Conservation (phyloP, 805 yeast genomes). For the Torulaspora delbrueckii region DNA sequence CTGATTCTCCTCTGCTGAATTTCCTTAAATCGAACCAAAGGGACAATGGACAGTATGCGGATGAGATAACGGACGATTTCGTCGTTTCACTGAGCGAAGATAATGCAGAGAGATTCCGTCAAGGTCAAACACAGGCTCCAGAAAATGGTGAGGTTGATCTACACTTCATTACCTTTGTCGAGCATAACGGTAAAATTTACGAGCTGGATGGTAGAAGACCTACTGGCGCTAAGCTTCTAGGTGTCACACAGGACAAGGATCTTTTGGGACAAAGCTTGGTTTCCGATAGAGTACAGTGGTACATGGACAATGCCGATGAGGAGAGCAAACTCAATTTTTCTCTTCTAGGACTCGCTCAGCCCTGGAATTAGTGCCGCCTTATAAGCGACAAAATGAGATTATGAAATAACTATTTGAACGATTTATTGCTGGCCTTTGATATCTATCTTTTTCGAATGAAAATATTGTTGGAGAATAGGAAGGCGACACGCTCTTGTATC, state of each 20-base stretch:
- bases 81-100: constrained; percentile 22
- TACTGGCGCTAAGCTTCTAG: constrained; percentile 60
- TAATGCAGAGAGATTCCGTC: constrained; percentile 24
- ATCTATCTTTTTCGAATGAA: constrained; percentile 56
- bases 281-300: constrained; percentile 54
- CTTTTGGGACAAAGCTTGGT: constrained; percentile 52
- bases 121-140: constrained; percentile 66
- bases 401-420: neutral
- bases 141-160: constrained; percentile 43
- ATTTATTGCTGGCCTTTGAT: constrained; percentile 72
- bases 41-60: constrained; percentile 44
- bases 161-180: constrained; percentile 76
- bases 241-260: constrained; percentile 37
- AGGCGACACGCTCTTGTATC: constrained; percentile 36
- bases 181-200: constrained; percentile 53
- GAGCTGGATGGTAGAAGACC: constrained; percentile 85
- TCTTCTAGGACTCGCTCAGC: constrained; percentile 68
- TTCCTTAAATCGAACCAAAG: constrained; percentile 16
- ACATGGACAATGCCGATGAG: constrained; percentile 59
- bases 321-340: constrained; percentile 61
- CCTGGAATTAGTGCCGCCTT: constrained; percentile 34
- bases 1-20: constrained; percentile 20
- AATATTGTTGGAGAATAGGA: constrained; percentile 37
- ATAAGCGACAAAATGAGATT: neutral
- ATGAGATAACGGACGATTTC: constrained; percentile 36